phyloP scores from a whole-genome alignment of 2,329 filamentous ascomycete genomes.

The Allantophomopsis cytisporea region DNA sequence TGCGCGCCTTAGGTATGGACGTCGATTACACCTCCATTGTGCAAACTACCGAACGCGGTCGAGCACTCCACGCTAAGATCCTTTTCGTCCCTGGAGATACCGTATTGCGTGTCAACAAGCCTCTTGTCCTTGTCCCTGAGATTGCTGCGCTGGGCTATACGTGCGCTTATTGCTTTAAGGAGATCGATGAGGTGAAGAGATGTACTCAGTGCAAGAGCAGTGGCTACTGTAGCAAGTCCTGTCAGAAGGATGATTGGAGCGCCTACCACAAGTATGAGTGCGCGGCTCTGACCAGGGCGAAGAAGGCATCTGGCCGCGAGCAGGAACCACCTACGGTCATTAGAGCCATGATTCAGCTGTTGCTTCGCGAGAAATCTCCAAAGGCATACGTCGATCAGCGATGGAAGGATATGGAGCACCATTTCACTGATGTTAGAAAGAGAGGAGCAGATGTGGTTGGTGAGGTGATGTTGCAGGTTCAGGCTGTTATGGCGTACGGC shows the following conservation, averaged over 20 bases:
- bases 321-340: background rate
- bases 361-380: background rate
- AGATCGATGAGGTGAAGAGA: background rate
- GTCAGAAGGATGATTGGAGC: background rate
- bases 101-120: background rate
- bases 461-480: background rate
- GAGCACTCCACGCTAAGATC: background rate
- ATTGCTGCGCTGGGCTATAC: background rate
- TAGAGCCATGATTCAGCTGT: background rate
- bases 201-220: background rate
- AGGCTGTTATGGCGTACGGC: background rate
- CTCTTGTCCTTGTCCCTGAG: background rate
- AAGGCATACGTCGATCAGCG: background rate
- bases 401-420: background rate
- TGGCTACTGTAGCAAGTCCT: background rate
- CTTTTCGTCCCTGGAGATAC: background rate
- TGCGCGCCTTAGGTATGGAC: no score
- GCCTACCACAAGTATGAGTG: conserved; percentile 1
- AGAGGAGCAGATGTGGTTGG: background rate
- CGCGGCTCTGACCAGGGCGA: background rate
- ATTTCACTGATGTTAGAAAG: background rate
- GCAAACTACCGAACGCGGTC: background rate
- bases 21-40: no score
- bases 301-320: background rate
- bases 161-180: background rate